Evolutionary conservation across 768 basidiomycete genomes (phyloP), one percentile per base, ranked within the genome.

Genomic region (Tremella fuciformis): DNA sequence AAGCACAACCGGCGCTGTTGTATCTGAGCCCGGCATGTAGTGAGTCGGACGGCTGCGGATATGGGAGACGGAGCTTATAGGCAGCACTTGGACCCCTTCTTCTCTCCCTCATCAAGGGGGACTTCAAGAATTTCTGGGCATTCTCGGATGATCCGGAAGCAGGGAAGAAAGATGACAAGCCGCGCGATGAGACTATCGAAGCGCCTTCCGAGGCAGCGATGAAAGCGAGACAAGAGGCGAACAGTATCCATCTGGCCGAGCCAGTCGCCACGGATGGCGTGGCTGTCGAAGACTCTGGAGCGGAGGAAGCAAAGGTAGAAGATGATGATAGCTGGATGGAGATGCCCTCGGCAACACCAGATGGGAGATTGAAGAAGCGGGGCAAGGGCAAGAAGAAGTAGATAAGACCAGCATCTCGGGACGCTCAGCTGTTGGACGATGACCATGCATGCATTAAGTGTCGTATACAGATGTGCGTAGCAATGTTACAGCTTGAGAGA

Each of bases 1-100:
- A 81, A 7, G 91, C 89, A 2, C 94, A 99, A 67, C 94, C 94
- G 0, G 94, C 94, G 1, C 78, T 99, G 55, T 79, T 99, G 46
- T 99, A 97, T 77, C 82, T 99, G 62, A 88, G 87, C 41, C 75
- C 76, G 0, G 73, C 75, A 8, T 76, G 73, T 53, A 66, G 77
- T 76, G 46, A 68, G 75, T 74, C 16, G 3, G 15, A 8, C 13
- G 46, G 3, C 44, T 19, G 38, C 38, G 24, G 19, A 18, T 53
- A 13, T 8, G 4, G 3, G 47, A 19, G 0, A 38, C 48, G 49
- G 56, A 49, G 42, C 42, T 39, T 60, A 26, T 86, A 85, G 1
- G 88, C 89, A 75, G 86, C 91, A 8, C 59, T 85, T 51, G 83
- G 88, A 8, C 86, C 91, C 66, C 59, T 84, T 13, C 60, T 81